phyloP scores from a whole-genome alignment of 768 basidiomycete species.

The Boletus rufocinnamomeus region DNA sequence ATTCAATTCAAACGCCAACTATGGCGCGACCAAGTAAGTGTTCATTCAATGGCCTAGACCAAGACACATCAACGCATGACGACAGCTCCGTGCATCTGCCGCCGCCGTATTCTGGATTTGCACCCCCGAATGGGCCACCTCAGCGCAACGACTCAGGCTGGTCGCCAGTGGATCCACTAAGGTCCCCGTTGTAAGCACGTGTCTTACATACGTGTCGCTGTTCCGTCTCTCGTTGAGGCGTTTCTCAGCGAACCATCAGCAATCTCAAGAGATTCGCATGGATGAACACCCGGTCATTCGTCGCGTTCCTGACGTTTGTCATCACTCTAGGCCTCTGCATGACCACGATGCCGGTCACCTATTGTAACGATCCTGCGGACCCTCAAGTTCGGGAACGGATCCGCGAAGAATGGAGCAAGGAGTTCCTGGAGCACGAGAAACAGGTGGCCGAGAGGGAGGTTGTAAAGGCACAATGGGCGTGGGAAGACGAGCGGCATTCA shows the following conservation, averaged over 20 bases:
- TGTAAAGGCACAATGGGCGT: slow-evolving; percentile 19
- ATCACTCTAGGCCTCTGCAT: slow-evolving; percentile 2
- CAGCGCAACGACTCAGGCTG: not conserved
- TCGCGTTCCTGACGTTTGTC: slow-evolving; percentile 3
- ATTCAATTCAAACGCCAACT: not conserved
- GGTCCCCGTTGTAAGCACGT: slow-evolving; percentile 8
- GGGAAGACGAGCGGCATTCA: slow-evolving; percentile 20
- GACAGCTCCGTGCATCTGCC: slow-evolving; percentile 7
- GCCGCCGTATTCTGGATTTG: slow-evolving; percentile 12
- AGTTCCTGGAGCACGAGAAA: slow-evolving; percentile 21
- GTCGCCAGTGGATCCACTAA: no score
- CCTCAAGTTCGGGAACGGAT: slow-evolving; percentile 23
- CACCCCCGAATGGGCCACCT: not conserved
- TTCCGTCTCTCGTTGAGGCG: not conserved
- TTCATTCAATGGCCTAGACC: no score
- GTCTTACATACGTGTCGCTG: not conserved
- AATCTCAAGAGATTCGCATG: not conserved
- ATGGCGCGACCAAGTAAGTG: slow-evolving; percentile 13
- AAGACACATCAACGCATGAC: not conserved
- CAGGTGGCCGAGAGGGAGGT: slow-evolving; percentile 2
- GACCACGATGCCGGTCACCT: slow-evolving; percentile 13
- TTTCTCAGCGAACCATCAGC: no score
- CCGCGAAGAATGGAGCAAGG: slow-evolving; percentile 24
- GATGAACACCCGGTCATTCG: not conserved
- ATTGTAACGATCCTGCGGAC: slow-evolving; percentile 23